A percentile compares a stretch with the other conserved stretches of the same genome.
phyloP scores from a whole-genome alignment of 306 rosid genomes.

The Hippophae rhamnoides region DNA sequence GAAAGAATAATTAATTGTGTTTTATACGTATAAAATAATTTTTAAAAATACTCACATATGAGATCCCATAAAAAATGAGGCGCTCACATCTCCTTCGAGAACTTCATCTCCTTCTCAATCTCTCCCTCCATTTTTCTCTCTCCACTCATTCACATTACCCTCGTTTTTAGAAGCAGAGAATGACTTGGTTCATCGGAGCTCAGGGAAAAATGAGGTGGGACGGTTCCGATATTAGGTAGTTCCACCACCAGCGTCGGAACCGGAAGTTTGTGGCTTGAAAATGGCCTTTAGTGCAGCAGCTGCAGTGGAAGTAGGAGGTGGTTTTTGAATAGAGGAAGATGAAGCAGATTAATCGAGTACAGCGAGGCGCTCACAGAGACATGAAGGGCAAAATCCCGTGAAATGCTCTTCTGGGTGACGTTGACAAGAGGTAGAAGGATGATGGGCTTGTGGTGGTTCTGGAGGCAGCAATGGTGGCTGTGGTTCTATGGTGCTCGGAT shows the following conservation, averaged over 20 bases:
- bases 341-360: constrained; percentile 62
- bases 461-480: constrained; percentile 33
- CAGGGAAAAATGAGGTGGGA: constrained; percentile 58
- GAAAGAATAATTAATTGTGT: too few species aligned
- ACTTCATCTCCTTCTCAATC: too few species aligned
- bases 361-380: constrained; percentile 97
- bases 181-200: constrained; percentile 91
- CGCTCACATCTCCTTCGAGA: too few species aligned
- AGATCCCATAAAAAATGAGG: too few species aligned
- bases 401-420: constrained; percentile 79
- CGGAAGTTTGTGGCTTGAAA: constrained; percentile 48
- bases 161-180: constrained; percentile 95
- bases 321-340: constrained; percentile 43
- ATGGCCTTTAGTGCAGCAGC: constrained; percentile 91
- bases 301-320: constrained; percentile 77
- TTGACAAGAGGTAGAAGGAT: constrained; percentile 72
- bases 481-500: constrained; percentile 49
- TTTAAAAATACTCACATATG: too few species aligned
- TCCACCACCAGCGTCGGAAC: constrained; percentile 21
- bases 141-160: constrained; percentile 7
- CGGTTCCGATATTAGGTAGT: constrained; percentile 10
- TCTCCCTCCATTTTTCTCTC: too few species aligned
- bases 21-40: too few species aligned
- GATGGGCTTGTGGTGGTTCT: constrained; percentile 51
- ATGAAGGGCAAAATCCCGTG: constrained; percentile 97